Conservation (phyloP, 768 basidiomycete genomes). For the Phaffia tasmanica region DNA sequence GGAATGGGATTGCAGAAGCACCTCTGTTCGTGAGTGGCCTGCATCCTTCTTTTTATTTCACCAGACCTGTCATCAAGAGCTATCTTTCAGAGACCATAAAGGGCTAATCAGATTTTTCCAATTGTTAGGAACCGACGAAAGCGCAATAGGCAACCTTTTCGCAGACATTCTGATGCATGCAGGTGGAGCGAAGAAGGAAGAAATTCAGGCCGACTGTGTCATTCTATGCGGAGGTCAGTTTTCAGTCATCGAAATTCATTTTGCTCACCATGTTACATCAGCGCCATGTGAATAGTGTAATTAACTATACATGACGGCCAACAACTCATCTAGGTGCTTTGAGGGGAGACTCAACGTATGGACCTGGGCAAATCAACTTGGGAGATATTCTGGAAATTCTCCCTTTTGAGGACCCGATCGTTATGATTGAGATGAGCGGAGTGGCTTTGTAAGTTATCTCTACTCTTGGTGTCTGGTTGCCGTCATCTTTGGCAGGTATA, state of each 20-base stretch:
- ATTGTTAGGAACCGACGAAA: slow-evolving; percentile 16
- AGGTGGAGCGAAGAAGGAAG: slow-evolving; percentile 30
- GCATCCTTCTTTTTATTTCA: not conserved
- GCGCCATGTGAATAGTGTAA: slow-evolving; percentile 37
- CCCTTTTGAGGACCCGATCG: slow-evolving; percentile 73
- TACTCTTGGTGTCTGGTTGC: no score
- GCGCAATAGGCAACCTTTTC: slow-evolving; percentile 52
- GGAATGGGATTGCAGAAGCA: slow-evolving; percentile 60
- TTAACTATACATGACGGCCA: no score
- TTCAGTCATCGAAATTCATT: not conserved
- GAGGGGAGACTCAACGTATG: slow-evolving; percentile 73
- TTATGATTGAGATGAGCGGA: slow-evolving; percentile 58
- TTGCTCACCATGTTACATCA: not conserved
- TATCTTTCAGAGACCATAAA: slow-evolving; percentile 48
- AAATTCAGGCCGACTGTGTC: not conserved
- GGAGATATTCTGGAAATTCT: slow-evolving; percentile 66
- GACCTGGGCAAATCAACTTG: slow-evolving; percentile 65
- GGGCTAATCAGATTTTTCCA: not conserved
- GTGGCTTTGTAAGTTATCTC: no score
- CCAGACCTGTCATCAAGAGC: slow-evolving; percentile 37
- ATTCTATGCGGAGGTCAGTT: slow-evolving; percentile 17
- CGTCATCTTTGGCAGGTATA: no score
- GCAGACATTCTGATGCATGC: slow-evolving; percentile 72
- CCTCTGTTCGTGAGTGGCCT: slow-evolving; percentile 49
- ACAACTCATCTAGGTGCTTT: slow-evolving; percentile 56